These are phyloP conservation scores for Scolecobasidium constrictum DNA, from an alignment of 2,329 filamentous ascomycete species.

Conservation along the genomic window DNA sequence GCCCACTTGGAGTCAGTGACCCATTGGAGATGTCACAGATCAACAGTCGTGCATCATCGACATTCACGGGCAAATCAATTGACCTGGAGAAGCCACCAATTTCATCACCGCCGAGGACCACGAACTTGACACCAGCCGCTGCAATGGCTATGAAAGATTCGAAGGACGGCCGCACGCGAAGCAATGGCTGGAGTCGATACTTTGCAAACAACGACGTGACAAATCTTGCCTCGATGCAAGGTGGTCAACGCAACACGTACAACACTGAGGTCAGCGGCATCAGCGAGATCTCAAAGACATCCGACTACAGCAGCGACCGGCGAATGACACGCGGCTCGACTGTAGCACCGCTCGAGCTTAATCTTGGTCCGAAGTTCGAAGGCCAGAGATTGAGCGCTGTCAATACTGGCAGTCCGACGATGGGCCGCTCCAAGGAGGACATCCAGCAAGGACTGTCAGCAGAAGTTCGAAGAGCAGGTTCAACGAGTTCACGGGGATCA, in stretches of 20 bases:
- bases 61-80: conserved; percentile 16
- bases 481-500: conserved; percentile 6
- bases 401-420: conserved; percentile 57
- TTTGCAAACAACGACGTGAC: conserved; percentile 62
- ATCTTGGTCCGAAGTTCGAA: conserved; percentile 19
- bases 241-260: conserved; percentile 21
- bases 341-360: conserved; percentile 56
- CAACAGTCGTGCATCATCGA: conserved; percentile 25
- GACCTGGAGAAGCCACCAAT: conserved; percentile 7
- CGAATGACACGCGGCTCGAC: conserved; percentile 50
- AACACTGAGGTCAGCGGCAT: conserved; percentile 18
- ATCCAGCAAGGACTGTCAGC: conserved; percentile 5
- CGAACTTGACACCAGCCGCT: conserved; percentile 18
- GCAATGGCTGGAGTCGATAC: conserved; percentile 68
- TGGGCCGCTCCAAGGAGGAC: conserved; percentile 45
- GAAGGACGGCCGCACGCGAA: conserved; percentile 26
- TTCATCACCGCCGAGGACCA: neutral
- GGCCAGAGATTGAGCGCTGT: conserved; percentile 54
- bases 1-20: conserved; percentile 27
- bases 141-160: conserved; percentile 23
- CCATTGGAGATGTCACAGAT: conserved; percentile 35
- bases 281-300: conserved; percentile 15
- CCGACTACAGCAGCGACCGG: conserved; percentile 30
- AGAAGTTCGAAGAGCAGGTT: conserved; percentile 6
- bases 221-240: conserved; percentile 8